phyloP scores from a whole-genome alignment of 306 rosid genomes.

The Betula pendula region DNA sequence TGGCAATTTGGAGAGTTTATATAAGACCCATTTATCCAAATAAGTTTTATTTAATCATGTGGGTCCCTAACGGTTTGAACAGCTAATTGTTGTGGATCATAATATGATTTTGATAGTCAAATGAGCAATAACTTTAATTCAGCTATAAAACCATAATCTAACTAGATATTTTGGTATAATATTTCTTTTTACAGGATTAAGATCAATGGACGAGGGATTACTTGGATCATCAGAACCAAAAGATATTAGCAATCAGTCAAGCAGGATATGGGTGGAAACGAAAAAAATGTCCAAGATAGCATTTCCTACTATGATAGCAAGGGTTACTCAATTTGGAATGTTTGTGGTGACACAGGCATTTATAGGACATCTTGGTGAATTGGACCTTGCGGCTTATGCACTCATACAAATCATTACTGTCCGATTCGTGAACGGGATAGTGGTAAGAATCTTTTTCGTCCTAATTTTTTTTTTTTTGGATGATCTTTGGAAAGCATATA shows the following conservation, averaged over 20 bases:
- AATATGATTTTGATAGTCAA: too few relatives aligned
- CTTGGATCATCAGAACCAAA: neutral
- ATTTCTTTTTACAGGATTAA: neutral
- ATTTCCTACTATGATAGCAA: conserved; percentile 53
- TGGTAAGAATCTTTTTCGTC: conserved; percentile 20
- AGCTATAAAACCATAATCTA: neutral
- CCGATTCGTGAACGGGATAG: conserved; percentile 53
- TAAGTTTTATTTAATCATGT: too few relatives aligned
- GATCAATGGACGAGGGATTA: conserved; percentile 18
- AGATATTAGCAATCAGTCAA: conserved; percentile 6
- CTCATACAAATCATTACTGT: conserved; percentile 46
- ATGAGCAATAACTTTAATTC: neutral
- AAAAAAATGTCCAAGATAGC: conserved; percentile 49
- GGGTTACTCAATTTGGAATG: conserved; percentile 51
- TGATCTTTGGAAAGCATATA: neutral
- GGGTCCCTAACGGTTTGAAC: too few relatives aligned
- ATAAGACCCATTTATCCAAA: too few relatives aligned
- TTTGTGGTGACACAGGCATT: conserved; percentile 53
- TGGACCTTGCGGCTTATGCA: conserved; percentile 57
- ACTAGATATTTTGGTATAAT: neutral
- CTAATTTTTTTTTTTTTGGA: neutral
- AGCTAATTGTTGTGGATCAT: too few relatives aligned
- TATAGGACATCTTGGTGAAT: conserved; percentile 52
- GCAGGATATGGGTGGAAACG: conserved; percentile 45
- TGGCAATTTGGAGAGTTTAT: too few relatives aligned